Base-by-base conservation (phyloP, 2,329 filamentous ascomycete genomes). In the Neonectria coccinea region DNA sequence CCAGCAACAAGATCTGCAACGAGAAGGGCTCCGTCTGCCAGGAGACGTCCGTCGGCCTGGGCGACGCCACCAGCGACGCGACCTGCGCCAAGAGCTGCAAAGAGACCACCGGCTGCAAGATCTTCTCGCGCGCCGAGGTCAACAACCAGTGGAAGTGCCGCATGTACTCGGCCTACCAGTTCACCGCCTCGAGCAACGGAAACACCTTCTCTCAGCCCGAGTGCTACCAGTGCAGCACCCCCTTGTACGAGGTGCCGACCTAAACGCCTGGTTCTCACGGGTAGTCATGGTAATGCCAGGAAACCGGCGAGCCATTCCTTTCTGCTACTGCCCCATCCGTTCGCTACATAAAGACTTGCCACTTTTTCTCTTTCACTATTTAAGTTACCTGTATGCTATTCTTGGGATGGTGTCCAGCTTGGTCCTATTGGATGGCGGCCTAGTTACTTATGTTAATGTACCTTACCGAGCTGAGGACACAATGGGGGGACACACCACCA, bases 51-150 rank as follows among this genome's bases (percentile, higher is more conserved):
- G 22, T 51, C 10, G n/a, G 48, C 48, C 18, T 12, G 16, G 48
- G 48, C 4, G 48, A 51, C 29, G 48, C 48, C 9, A 51, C 48
- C 48, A 51, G 27, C 27, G 48, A 51, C n/a, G 27, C 48, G 5
- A 33, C 48, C 8, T 51, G 48, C 31, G 48, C 48, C 27, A 51
- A 33, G 48, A 51, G 48, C 27, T 51, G 48, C 29, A 51, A 36
- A 10, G n/a, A 33, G 4, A 33, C 48, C 27, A 10, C 7, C n/a
- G 12, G 10, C 10, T 51, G 48, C 48, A 51, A 51, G 48, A n/a
- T 51, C 16, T 51, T 51, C 48, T 33, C 48, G 27, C 48, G 48
- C 11, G 29, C 48, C n/a, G 36, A 51, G n/a, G 18, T 33, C 29
- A 51, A 14, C 25, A 27, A 27, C 48, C 27, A 33, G n/a, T 51